Percentiles rank a stretch among this genome's conserved stretches.
phyloP scores from a whole-genome alignment of 495 filamentous ascomycete species.

The Penicillium ucsense region DNA sequence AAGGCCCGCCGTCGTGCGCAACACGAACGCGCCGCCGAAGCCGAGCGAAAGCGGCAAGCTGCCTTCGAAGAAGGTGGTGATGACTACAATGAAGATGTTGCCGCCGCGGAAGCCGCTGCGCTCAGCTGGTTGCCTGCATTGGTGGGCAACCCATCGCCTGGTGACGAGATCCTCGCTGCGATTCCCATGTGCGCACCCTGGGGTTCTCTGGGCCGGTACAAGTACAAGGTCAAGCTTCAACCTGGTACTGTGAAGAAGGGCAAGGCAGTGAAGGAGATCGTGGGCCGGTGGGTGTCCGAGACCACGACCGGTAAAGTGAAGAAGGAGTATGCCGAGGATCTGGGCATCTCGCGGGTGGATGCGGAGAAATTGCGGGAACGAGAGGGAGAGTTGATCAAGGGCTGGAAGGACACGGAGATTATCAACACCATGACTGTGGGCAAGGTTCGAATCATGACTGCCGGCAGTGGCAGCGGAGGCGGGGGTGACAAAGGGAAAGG shows the following conservation, averaged over 20 bases:
- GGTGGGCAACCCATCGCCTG: constrained; percentile 64
- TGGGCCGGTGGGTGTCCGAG: constrained; percentile 59
- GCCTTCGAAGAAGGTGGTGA: constrained; percentile 47
- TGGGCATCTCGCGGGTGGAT: constrained; percentile 50
- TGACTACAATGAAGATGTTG: constrained; percentile 46
- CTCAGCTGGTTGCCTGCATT: constrained; percentile 60
- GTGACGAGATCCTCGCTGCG: constrained; percentile 81
- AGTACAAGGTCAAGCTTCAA: constrained; percentile 89
- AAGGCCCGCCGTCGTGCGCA: constrained; percentile 66
- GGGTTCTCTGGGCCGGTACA: constrained; percentile 63
- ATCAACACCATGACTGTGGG: constrained; percentile 72
- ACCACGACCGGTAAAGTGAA: constrained; percentile 38
- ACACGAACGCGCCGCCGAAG: constrained; percentile 59
- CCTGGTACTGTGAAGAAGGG: constrained; percentile 87
- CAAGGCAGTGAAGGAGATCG: constrained; percentile 84
- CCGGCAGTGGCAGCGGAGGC: constrained; percentile 32
- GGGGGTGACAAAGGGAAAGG: constrained; percentile 38
- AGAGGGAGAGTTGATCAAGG: constrained; percentile 74
- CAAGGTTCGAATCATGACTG: constrained; percentile 74
- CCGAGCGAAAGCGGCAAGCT: constrained; percentile 49
- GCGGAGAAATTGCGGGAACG: constrained; percentile 68
- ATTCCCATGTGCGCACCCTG: constrained; percentile 91
- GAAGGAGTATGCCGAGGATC: constrained; percentile 39
- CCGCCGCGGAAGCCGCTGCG: constrained; percentile 34
- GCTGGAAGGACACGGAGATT: constrained; percentile 71